phyloP scores from a whole-genome alignment of 2,329 filamentous ascomycete genomes.

The Chalara sp. region DNA sequence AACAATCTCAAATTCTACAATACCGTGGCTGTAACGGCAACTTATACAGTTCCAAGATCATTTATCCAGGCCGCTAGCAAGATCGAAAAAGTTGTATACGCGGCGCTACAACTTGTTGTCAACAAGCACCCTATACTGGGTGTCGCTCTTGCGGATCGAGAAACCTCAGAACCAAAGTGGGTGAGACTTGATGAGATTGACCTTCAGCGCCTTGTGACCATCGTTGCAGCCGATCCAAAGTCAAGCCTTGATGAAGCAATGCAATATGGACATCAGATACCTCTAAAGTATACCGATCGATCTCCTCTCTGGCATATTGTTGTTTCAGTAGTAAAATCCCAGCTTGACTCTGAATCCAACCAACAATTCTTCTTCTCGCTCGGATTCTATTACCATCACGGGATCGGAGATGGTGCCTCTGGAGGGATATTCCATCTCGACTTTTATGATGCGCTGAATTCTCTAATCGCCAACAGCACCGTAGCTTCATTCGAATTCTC shows the following conservation, averaged over 20 bases:
- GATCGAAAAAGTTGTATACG: conserved; percentile 11
- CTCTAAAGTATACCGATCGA: conserved; percentile 6
- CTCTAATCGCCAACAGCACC: conserved; percentile 8
- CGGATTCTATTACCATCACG: conserved; percentile 45
- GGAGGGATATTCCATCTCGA: conserved; percentile 42
- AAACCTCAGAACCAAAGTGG: conserved; percentile 10
- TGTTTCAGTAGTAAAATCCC: conserved; percentile 1
- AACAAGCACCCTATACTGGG: conserved; percentile 13
- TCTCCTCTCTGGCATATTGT: conserved; percentile 13
- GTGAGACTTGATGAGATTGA: conserved; percentile 8
- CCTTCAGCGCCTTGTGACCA: conserved; percentile 10
- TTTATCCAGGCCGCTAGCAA: neutral
- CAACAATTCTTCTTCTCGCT: conserved; percentile 19
- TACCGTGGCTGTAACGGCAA: conserved; percentile 13
- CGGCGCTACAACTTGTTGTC: conserved; percentile 6
- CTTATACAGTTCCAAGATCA: conserved; percentile 10
- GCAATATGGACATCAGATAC: conserved; percentile 5
- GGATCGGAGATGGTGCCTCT: conserved; percentile 44
- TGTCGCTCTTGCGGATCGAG: conserved; percentile 13
- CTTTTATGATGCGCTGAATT: conserved; percentile 37
- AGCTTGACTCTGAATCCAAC: neutral
- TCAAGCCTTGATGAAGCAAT: conserved; percentile 9
- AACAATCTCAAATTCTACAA: conserved; percentile 18
- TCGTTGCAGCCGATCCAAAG: conserved; percentile 7
- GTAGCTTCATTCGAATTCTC: neutral